Base-by-base conservation (phyloP, 768 basidiomycete species). In the Lactifluus echinatus region DNA sequence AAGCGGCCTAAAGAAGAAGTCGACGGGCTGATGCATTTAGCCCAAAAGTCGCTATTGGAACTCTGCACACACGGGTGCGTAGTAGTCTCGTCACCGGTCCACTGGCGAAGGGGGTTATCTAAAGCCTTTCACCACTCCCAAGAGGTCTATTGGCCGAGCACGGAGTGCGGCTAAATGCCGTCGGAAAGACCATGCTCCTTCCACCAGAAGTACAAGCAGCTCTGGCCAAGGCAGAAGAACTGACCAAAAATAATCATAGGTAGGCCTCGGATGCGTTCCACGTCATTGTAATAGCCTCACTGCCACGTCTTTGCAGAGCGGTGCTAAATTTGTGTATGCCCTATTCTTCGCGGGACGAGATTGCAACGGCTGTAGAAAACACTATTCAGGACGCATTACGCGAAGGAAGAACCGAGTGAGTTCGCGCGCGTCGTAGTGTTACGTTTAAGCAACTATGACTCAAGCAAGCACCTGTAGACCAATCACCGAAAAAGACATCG, bases 311-410 rank as follows among this genome's bases (percentile, higher is more conserved):
- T 46, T 23, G 12, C 54, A 97, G 94, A 31, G 84, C 89, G 1
- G 85, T 94, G 26, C 76, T 98, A 34, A 97, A 98, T 66, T 74
- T 98, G 4, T 92, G 89, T 72, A 91, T 93, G 77, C 86, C 95
- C 0, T 99, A 97, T 66, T 78, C 92, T 4, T 87, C 93, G 2
- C 80, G 87, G 28, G 90, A 99, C 66, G 96, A 99, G 70, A 93
- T 98, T 12, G 79, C 89, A 2, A 80, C 82, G 0, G 89, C 95
- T 0, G 79, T 97, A 2, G 74, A 83, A 59, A 70, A 73, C 1
- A 74, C 73, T 36, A 74, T 83, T 39, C 70, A 71, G 8, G 68
- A 74, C n/a, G 72, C 73, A 28, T 64, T 76, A n/a, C 65, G 71
- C 51, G 52, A 64, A 7, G 70, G 69, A 4, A 64, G 66, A 28